Evolutionary conservation across 2,329 filamentous ascomycete species (phyloP), one percentile per base, ranked within the genome.

Genomic region (Cytospora paraplurivora): DNA sequence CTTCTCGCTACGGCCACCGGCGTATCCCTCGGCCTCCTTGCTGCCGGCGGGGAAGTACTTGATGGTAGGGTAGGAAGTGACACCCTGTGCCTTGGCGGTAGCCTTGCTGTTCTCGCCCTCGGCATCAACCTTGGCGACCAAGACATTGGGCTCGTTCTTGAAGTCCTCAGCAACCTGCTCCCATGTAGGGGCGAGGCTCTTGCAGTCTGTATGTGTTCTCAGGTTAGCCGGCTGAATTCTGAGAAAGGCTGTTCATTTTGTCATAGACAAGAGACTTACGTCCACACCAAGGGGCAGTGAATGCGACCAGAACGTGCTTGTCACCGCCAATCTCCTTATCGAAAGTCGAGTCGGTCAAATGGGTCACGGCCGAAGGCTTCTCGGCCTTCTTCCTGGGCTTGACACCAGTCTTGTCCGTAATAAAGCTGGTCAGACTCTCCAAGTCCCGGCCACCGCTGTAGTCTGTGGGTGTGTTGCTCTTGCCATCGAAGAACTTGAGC

Each of bases 271-370:
- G 21, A 49, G 59, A 90, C 93, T 79, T 86, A 98, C 95, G 94
- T 77, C 94, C 94, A 79, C 95, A 99, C 95, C 94, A 98, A 59
- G 95, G 93, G 59, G 95, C 94, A 70, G 96, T 99, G 78, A 99
- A 99, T 53, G 96, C 93, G 75, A 99, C 93, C 62, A 99, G 78
- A 21, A 96, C 92, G 77, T 96, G 84, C 85, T 96, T 93, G 68
- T 96, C 91, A 58, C 87, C 83, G 68, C 94, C 94, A 79, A 97
- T 82, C 65, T 85, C 81, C 74, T 88, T 81, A 77, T 88, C 86
- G 79, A 98, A 98, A 64, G 86, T 87, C 70, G 83, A 77, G 73
- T 98, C 93, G 57, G 85, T 93, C 76, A 99, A 83, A 79, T 91
- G 88, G 72, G 88, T 84, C 11, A 99, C 90, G 65, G 86, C 79